phyloP scores from a whole-genome alignment of 805 yeast genomes.

The Metschnikowia gelsemii region DNA sequence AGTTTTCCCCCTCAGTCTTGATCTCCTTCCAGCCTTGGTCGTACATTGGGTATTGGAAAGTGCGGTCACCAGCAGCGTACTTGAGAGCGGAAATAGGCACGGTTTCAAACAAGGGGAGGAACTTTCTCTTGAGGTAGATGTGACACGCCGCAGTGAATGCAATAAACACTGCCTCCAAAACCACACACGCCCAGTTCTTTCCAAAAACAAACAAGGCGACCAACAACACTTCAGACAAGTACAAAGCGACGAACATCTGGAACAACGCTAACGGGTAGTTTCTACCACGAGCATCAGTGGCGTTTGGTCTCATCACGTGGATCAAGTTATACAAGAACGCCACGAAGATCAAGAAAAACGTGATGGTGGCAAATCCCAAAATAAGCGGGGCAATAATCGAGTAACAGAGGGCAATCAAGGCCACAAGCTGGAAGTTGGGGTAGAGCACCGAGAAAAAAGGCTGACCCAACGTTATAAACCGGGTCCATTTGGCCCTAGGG shows the following conservation, averaged over 20 bases:
- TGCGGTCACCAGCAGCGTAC: conserved; percentile 44
- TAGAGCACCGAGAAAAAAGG: conserved; percentile 82
- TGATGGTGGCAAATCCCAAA: conserved; percentile 62
- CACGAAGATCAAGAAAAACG: conserved; percentile 55
- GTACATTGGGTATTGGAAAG: conserved; percentile 52
- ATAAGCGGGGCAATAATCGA: conserved; percentile 77
- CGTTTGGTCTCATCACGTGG: conserved; percentile 57
- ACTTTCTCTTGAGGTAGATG: conserved; percentile 55
- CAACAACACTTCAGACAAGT: conserved; percentile 68
- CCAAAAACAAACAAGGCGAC: conserved; percentile 72
- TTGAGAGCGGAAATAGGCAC: conserved; percentile 68
- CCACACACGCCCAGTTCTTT: conserved; percentile 78
- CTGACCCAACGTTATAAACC: conserved; percentile 60
- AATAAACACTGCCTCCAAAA: conserved; percentile 59
- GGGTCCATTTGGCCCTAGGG: conserved; percentile 89
- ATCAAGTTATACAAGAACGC: conserved; percentile 63
- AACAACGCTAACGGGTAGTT: conserved; percentile 70
- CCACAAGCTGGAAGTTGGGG: conserved; percentile 74
- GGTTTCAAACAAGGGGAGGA: conserved; percentile 61
- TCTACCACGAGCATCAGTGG: conserved; percentile 68
- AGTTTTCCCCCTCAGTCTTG: conserved; percentile 49
- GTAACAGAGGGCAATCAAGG: conserved; percentile 71
- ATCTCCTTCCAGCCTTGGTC: conserved; percentile 68
- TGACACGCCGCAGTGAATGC: conserved; percentile 60
- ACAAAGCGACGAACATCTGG: conserved; percentile 69